phyloP scores from a whole-genome alignment of 805 yeast species.

The Myxozyma udenii region DNA sequence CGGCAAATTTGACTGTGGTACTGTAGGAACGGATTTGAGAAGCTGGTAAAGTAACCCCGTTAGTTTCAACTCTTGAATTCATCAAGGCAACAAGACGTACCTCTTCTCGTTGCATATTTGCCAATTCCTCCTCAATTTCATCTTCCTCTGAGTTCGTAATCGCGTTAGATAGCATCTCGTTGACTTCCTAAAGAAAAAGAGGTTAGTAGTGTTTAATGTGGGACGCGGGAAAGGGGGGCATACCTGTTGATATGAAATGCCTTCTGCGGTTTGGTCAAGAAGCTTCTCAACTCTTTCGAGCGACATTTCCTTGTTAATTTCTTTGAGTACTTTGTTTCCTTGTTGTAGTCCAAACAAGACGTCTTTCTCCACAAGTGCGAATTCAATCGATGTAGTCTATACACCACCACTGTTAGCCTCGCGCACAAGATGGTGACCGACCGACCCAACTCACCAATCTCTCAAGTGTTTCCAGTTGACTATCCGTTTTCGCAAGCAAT shows the following conservation, averaged over 20 bases:
- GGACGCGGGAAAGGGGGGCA: constrained; percentile 34
- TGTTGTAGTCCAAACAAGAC: constrained; percentile 74
- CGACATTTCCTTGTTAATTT: constrained; percentile 73
- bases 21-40: constrained; percentile 17
- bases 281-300: constrained; percentile 75
- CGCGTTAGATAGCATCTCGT: constrained; percentile 38
- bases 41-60: constrained; percentile 5
- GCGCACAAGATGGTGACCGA: too few relatives aligned
- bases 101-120: constrained; percentile 35
- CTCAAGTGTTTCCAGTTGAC: constrained; percentile 77
- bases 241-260: constrained; percentile 65
- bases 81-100: constrained; percentile 27
- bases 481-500: constrained; percentile 64
- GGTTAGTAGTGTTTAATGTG: neutral
- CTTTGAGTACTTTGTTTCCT: constrained; percentile 74
- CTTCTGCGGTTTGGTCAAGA: constrained; percentile 82
- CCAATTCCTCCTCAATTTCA: constrained; percentile 36
- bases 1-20: constrained; percentile 22
- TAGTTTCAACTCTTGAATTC: neutral
- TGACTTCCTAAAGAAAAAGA: constrained; percentile 36
- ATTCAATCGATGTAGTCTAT: constrained; percentile 56
- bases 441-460: constrained; percentile 63
- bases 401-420: neutral
- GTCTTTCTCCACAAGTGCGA: constrained; percentile 83
- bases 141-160: constrained; percentile 42